These are phyloP conservation scores for Fistulifera solaris DNA, from an alignment of 108 stramenopile genomes.

Conservation along the genomic window DNA sequence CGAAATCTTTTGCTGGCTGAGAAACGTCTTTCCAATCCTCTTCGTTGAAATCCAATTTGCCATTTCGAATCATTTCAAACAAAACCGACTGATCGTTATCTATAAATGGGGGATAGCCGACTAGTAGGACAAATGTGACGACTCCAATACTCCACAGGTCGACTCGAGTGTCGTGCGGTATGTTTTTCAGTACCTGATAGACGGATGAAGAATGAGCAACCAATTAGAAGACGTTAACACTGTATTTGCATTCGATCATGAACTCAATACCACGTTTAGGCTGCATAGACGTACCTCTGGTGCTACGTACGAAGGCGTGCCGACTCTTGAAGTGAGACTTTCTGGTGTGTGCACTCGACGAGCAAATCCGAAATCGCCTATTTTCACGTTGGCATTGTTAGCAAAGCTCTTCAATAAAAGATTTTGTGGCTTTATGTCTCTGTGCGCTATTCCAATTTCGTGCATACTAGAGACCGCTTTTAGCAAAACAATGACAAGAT, in stretches of 20 bases:
- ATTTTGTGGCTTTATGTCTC: conserved; percentile 94
- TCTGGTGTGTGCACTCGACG: conserved; percentile 62
- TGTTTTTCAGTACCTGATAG: conserved; percentile 34
- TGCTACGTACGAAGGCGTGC: conserved; percentile 54
- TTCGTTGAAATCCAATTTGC: conserved; percentile 23
- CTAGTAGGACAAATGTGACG: conserved; percentile 85
- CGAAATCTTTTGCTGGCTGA: conserved; percentile 37
- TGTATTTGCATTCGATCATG: no score
- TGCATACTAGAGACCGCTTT: conserved; percentile 82
- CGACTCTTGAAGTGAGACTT: conserved; percentile 78
- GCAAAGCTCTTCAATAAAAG: conserved; percentile 15
- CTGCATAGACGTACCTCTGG: conserved; percentile 51
- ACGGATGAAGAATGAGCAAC: no score
- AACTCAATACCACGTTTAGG: no score
- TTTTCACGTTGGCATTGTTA: conserved; percentile 69
- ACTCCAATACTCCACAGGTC: conserved; percentile 96
- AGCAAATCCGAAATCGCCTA: conserved; percentile 93
- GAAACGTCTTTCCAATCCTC: conserved; percentile 31
- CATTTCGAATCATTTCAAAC: conserved; percentile 33
- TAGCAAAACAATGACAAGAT: conserved; percentile 58
- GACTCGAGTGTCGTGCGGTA: conserved; percentile 59
- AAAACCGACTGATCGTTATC: conserved; percentile 35
- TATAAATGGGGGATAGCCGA: conserved; percentile 61
- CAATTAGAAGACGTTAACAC: no score
- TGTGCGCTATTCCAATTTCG: conserved; percentile 70